Evolutionary conservation across 2,329 filamentous ascomycete species (phyloP), one percentile per base, ranked within the genome.

Genomic region (Fusarium burgessii): DNA sequence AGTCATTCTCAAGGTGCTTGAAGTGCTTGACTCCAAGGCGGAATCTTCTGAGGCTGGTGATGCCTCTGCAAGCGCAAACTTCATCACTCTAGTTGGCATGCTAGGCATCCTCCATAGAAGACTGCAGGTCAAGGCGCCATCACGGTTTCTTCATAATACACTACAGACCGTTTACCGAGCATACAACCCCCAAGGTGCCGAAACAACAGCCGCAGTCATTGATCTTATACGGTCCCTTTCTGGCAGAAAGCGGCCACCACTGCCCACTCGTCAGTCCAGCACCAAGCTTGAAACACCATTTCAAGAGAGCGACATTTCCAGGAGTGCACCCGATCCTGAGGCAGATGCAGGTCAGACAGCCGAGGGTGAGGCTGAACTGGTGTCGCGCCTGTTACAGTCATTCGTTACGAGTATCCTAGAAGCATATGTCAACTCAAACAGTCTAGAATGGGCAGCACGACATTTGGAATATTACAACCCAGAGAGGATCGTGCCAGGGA

Each of bases 401-500:
- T 95, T 96, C 78, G 85, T 93, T n/a, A 93, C 92, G 1, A 92
- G 93, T 77, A 82, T 95, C 20, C 81, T 95, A 14, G 92, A 95
- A 77, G 88, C 91, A 47, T 95, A 93, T 72, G 86, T 93, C 66
- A 89, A 90, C 71, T 83, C 81, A 10, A 87, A 90, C 71, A 82
- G 83, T 27, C 78, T 91, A 78, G 86, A 88, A 47, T 91, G 89
- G 90, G 86, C 89, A 4, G 82, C 87, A 17, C 83, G 93, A 54
- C 79, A 94, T 60, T 84, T 92, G 68, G 93, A 95, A 79, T 90
- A 87, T 64, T 89, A 90, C 69, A 84, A 89, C 56, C 92, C 92
- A 0, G 85, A 88, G 59, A 89, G 86, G 74, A 84, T 89, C 25
- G 85, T 94, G 10, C 87, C 89, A 0, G 86, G 88, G 5, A 88